phyloP scores from a whole-genome alignment of 1,284 basidiomycete species.

The Ustilago sp. region DNA sequence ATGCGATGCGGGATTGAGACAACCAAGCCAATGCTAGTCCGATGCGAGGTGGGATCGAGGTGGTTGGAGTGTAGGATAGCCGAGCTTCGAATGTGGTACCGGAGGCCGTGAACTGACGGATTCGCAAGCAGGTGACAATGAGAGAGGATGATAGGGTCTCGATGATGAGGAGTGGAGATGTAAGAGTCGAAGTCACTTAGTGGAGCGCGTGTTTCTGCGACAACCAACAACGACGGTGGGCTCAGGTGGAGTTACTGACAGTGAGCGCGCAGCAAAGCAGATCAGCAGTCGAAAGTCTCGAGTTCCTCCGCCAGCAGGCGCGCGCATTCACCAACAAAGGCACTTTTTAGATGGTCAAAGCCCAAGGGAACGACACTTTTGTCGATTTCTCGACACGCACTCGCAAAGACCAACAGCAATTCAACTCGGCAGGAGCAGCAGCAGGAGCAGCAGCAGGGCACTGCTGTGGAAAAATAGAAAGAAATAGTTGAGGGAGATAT shows the following conservation, averaged over 20 bases:
- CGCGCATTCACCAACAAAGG: neutral
- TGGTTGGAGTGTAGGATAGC: constrained; percentile 8
- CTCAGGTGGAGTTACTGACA: constrained; percentile 8
- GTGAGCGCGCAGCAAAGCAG: constrained; percentile 13
- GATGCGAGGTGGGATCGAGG: constrained; percentile 8
- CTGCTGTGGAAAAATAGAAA: neutral
- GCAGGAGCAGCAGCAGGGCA: neutral
- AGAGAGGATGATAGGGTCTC: constrained; percentile 6
- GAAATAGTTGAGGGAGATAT: too few species aligned
- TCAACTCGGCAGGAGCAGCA: neutral
- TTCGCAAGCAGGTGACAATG: neutral
- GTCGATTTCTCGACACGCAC: neutral
- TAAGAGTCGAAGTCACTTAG: neutral
- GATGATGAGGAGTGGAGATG: neutral
- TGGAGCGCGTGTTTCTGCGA: constrained; percentile 8
- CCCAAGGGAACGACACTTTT: constrained; percentile 2
- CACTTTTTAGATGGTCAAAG: constrained; percentile 11
- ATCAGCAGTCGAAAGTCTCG: neutral
- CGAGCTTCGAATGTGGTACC: neutral
- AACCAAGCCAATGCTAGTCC: neutral
- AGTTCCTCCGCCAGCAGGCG: neutral
- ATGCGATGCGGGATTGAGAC: neutral
- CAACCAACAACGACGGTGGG: neutral
- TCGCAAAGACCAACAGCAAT: constrained; percentile 1
- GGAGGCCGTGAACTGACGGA: constrained; percentile 7